phyloP scores from a whole-genome alignment of 495 filamentous ascomycete genomes.

The Rhypophila decipiens region DNA sequence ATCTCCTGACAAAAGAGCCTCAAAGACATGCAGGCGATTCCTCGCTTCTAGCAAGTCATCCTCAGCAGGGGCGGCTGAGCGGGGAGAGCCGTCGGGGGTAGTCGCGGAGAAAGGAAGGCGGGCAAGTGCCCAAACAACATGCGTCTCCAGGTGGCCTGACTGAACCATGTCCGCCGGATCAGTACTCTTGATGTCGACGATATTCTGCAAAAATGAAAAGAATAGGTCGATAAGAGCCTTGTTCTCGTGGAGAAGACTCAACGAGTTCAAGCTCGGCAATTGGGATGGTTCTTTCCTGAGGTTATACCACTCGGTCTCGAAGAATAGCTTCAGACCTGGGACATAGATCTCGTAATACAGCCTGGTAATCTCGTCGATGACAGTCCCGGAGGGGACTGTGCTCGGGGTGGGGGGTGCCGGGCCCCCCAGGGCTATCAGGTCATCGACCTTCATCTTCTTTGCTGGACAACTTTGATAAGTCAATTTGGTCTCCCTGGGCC shows the following conservation, averaged over 20 bases:
- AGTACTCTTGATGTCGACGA: slow-evolving; percentile 30
- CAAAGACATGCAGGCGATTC: slow-evolving; percentile 64
- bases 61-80: slow-evolving; percentile 6
- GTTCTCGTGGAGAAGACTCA: slow-evolving; percentile 48
- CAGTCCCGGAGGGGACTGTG: slow-evolving; percentile 43
- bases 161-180: slow-evolving; percentile 57
- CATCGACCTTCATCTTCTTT: slow-evolving; percentile 66
- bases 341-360: slow-evolving; percentile 73
- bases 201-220: slow-evolving; percentile 49
- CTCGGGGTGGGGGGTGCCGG: slow-evolving; percentile 54
- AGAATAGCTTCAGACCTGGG: slow-evolving; percentile 67
- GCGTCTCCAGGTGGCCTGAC: slow-evolving; percentile 59
- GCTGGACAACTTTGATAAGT: slow-evolving; percentile 52
- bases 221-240: slow-evolving; percentile 56
- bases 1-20: slow-evolving; percentile 65
- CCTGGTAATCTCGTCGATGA: slow-evolving; percentile 62
- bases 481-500: slow-evolving; percentile 26
- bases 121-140: slow-evolving; percentile 64
- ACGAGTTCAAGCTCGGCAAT: slow-evolving; percentile 5
- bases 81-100: slow-evolving; percentile 17
- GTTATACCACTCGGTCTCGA: slow-evolving; percentile 81
- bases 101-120: slow-evolving; percentile 20
- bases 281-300: slow-evolving; percentile 35
- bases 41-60: slow-evolving; percentile 57
- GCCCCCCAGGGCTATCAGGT: slow-evolving; percentile 65